phyloP scores from a whole-genome alignment of 768 basidiomycete genomes.

The Arthromyces matolae region DNA sequence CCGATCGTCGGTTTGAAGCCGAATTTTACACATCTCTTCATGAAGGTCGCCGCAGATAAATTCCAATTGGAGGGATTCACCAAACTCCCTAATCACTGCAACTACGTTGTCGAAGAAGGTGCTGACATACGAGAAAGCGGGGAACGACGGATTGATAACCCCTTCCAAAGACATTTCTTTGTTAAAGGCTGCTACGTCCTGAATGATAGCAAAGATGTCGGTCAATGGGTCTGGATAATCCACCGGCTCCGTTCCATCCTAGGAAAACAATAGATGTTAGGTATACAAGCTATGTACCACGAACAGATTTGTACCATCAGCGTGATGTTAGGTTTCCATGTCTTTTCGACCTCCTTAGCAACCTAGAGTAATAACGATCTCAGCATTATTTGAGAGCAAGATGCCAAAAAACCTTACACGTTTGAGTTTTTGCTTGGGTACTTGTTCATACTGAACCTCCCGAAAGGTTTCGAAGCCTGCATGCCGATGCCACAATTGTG shows the following conservation, averaged over 20 bases:
- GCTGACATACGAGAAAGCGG: slow-evolving; percentile 20
- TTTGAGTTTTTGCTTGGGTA: slow-evolving; percentile 6
- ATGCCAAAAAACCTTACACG: neutral
- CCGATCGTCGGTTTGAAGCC: slow-evolving; percentile 21
- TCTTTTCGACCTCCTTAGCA: slow-evolving; percentile 10
- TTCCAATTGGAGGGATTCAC: slow-evolving; percentile 23
- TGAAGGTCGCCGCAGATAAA: slow-evolving; percentile 29
- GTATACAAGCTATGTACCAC: neutral
- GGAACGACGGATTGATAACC: slow-evolving; percentile 15
- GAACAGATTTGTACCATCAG: slow-evolving; percentile 11
- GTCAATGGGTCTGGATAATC: slow-evolving; percentile 12
- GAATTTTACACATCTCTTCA: slow-evolving; percentile 27
- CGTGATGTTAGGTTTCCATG: slow-evolving; percentile 26
- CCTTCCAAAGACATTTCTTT: slow-evolving; percentile 12
- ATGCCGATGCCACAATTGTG: slow-evolving; percentile 19
- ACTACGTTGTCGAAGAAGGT: slow-evolving; percentile 27
- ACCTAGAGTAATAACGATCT: slow-evolving; percentile 2
- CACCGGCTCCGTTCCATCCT: slow-evolving; percentile 13
- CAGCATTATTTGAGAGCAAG: neutral
- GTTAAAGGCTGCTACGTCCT: slow-evolving; percentile 21
- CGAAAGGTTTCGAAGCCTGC: slow-evolving; percentile 20
- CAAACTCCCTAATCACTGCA: slow-evolving; percentile 21
- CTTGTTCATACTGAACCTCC: slow-evolving; percentile 1
- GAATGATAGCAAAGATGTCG: slow-evolving; percentile 16
- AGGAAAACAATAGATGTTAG: neutral